Evolutionary conservation across 139 green algal genomes (phyloP), one percentile per base, ranked within the genome.

Genomic region (Coccomyxa sp.): DNA sequence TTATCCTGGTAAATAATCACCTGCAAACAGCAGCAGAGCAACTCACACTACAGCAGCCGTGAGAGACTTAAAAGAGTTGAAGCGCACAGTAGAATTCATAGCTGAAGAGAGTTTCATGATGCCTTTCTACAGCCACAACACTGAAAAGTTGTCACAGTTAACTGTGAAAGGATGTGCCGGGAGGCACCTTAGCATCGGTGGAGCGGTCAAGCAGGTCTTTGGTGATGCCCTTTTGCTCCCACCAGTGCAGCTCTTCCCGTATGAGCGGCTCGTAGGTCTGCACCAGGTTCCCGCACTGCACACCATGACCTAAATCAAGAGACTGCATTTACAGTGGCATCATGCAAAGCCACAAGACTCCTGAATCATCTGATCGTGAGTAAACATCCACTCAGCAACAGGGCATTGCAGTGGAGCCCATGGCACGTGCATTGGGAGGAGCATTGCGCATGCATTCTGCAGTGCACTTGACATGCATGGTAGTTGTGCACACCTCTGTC

Each of bases 151-250:
- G 16, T 71, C 1, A 9, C 63, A 11, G 63, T 28, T 71, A 9
- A 9, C 18, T 25, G 21, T 28, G 21, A 71, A 15, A 25, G 63
- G 4, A 71, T 71, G 21, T 21, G 63, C 63, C 18, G 63, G 9
- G 21, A 71, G 63, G 18, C 63, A 71, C 63, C 18, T 71, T 71
- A 15, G 63, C 79, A 21, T 67, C 79, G n/a, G 57, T 74, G 9
- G 79, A 76, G 25, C 68, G 27, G 13, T 82, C 79, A 13, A 82
- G 79, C 27, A 76, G 27, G 45, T 82, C 79, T n/a, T 30, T 18
- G 58, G 45, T 21, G 57, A 82, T 76, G 14, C 79, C 79, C 17
- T 27, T 76, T 15, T 38, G 0, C 15, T 82, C 68, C 79, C 79
- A 82, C 13, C 58, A 58, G 10, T 31, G 13, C 27, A 82, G 45